phyloP scores from a whole-genome alignment of 345 rosid genomes.

The Rhodamnia argentea region DNA sequence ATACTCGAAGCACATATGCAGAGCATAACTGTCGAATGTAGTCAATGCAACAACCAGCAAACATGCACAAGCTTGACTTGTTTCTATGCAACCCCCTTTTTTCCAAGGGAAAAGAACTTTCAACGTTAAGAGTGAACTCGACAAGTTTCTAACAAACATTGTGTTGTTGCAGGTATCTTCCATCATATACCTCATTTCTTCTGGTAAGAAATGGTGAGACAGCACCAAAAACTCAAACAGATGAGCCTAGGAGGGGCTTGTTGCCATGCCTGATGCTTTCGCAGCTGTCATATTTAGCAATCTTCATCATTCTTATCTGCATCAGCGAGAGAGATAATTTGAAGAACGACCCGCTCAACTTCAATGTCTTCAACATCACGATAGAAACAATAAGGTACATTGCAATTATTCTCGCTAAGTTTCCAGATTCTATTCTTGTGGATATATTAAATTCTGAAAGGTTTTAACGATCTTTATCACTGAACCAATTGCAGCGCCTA shows the following conservation, averaged over 20 bases:
- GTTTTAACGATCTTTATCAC: background rate
- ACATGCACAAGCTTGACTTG: background rate
- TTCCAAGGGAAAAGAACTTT: background rate
- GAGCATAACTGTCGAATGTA: background rate
- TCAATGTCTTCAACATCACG: slow-evolving; percentile 41
- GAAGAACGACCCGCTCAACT: slow-evolving; percentile 48
- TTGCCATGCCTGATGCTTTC: slow-evolving; percentile 16
- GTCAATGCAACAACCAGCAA: background rate
- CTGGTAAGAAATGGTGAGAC: slow-evolving; percentile 3
- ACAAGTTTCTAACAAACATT: background rate
- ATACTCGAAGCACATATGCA: background rate
- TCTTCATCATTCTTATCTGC: slow-evolving; percentile 38
- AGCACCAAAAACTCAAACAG: background rate
- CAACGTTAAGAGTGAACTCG: background rate
- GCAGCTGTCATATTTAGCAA: slow-evolving; percentile 29
- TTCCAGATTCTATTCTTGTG: background rate
- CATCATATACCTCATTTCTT: slow-evolving; percentile 37
- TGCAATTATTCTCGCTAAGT: background rate
- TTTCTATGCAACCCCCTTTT: background rate
- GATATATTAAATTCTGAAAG: background rate
- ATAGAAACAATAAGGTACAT: slow-evolving; percentile 53
- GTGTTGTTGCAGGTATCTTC: slow-evolving; percentile 42
- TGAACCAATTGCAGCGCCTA: slow-evolving; percentile 28
- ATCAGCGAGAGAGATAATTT: slow-evolving; percentile 37
- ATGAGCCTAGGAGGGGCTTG: background rate